Percentiles rank a stretch among this genome's conserved stretches.
phyloP scores from a whole-genome alignment of 73 alveolate genomes.

The Tetrahymena borealis region DNA sequence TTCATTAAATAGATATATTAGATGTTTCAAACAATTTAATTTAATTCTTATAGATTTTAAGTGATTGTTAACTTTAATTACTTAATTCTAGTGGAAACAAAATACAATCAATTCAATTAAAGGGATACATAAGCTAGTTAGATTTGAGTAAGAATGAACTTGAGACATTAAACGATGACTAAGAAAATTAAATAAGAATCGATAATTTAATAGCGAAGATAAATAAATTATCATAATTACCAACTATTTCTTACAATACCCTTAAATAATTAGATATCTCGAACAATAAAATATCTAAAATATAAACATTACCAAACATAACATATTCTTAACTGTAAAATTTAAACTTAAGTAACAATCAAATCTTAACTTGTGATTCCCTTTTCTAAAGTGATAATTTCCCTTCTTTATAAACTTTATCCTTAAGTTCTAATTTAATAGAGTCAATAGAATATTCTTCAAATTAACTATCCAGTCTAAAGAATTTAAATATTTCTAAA shows the following conservation, averaged over 20 bases:
- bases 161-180: not conserved
- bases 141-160: not conserved
- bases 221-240: not conserved
- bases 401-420: not conserved
- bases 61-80: not conserved
- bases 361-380: not conserved
- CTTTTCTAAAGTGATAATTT: not conserved
- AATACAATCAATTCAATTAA: not conserved
- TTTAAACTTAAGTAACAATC: not conserved
- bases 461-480: not conserved
- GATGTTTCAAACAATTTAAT: not conserved
- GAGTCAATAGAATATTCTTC: not conserved
- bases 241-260: not conserved
- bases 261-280: not conserved
- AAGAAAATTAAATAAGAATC: not conserved
- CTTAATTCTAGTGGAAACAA: not conserved
- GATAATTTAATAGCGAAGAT: not conserved
- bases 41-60: not conserved
- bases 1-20: not conserved
- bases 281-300: not conserved
- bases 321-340: not conserved
- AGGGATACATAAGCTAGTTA: not conserved
- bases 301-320: not conserved
- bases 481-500: not conserved
- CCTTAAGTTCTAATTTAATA: not conserved